Base-by-base conservation (phyloP, 495 filamentous ascomycete genomes). In the Penicillium silybi region DNA sequence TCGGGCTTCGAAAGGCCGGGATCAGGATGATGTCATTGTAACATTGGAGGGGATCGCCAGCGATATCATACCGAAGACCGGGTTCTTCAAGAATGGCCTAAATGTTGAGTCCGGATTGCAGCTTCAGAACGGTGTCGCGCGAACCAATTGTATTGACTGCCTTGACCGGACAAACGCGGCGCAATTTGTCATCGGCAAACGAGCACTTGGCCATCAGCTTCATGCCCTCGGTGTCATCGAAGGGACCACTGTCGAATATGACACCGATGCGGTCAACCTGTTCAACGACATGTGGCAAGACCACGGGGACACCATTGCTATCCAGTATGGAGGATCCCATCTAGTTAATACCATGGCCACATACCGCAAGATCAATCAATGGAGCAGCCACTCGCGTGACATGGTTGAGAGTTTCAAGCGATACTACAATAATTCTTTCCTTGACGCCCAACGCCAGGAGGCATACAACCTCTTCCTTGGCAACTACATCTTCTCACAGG, bases 351-450 rank as follows among this genome's bases (percentile, higher is more conserved):
- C 93, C 1, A 96, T 97, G 92, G 92, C 92, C 50, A 97, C 95
- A 2, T 98, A 98, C 66, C 85, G 93, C 44, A 97, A 96, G 68
- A 95, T 96, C 64, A 97, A 97, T 53, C 92, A 97, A 64, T 98
- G 93, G 93, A 96, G 89, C 35, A 96, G 90, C 56, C 89, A 95
- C 61, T 96, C 93, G 6, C 80, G 93, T 39, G 93, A 98, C 66
- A 98, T 98, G 93, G 89, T 98, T 9, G 93, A 98, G 69, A 95
- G 89, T 67, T 97, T 98, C 76, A 98, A 97, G 66, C 84, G 93
- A 26, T 98, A 97, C 71, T 98, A 98, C 71, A 95, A 97, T 67
- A 98, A 98, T 66, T 96, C 92, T 0, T 98, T 98, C 70, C 78
- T 97, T 8, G 93, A 98, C 67, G 88, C 88, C 17, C 93, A 97